Percentiles rank a stretch among this genome's conserved stretches.
Conservation (phyloP, 805 yeast species). For the Scheffersomyces lignosus region DNA sequence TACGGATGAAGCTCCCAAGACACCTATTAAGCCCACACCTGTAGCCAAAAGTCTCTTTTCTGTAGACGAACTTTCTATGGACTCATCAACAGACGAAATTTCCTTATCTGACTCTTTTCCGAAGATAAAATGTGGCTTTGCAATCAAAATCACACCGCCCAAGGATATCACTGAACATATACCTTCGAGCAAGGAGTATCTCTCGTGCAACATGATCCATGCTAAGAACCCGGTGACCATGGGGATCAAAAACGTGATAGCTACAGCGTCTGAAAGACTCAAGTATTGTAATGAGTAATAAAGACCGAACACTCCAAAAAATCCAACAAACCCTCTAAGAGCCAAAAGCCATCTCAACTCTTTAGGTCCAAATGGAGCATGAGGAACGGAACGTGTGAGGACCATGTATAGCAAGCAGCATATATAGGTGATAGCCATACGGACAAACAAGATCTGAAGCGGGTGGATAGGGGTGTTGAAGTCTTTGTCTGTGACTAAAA, state of each 20-base stretch:
- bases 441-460: slow-evolving; percentile 69
- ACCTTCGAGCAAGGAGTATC: slow-evolving; percentile 65
- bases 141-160: slow-evolving; percentile 75
- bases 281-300: slow-evolving; percentile 74
- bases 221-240: slow-evolving; percentile 75
- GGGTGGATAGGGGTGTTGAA: slow-evolving; percentile 68
- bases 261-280: slow-evolving; percentile 77
- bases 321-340: slow-evolving; percentile 68
- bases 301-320: slow-evolving; percentile 74
- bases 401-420: slow-evolving; percentile 60
- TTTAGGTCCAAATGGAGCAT: slow-evolving; percentile 71
- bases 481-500: slow-evolving; percentile 65
- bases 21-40: slow-evolving; percentile 62
- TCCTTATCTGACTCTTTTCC: slow-evolving; percentile 40
- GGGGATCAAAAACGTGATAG: slow-evolving; percentile 77
- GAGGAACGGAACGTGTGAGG: slow-evolving; percentile 47
- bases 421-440: slow-evolving; percentile 72
- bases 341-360: slow-evolving; percentile 54
- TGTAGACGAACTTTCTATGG: slow-evolving; percentile 53
- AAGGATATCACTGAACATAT: slow-evolving; percentile 68
- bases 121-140: slow-evolving; percentile 75
- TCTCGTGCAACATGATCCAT: slow-evolving; percentile 62
- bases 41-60: slow-evolving; percentile 62
- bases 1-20: slow-evolving; percentile 67
- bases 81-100: slow-evolving; percentile 27